Evolutionary conservation across 768 basidiomycete genomes (phyloP).

Genomic region (Psilocybe subaeruginosa): DNA sequence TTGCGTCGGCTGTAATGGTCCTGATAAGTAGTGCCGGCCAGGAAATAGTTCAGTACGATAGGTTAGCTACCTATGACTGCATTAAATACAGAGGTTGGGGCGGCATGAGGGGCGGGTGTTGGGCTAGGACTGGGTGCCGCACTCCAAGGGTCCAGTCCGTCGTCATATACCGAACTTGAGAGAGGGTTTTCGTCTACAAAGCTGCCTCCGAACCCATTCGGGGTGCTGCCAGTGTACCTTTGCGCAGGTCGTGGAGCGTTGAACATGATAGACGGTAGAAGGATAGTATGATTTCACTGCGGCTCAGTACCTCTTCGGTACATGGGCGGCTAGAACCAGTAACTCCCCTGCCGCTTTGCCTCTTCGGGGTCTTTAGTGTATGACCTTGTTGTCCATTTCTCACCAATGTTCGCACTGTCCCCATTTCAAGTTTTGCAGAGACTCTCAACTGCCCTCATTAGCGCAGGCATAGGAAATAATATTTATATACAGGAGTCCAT

Average conservation of each 20-base stretch:
- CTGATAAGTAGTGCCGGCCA: background rate
- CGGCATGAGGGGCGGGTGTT: slow-evolving; percentile 55
- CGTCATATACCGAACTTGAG: slow-evolving; percentile 74
- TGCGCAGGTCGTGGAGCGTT: slow-evolving; percentile 80
- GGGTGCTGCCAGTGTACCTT: slow-evolving; percentile 56
- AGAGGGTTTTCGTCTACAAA: slow-evolving; percentile 81
- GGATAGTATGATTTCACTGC: background rate
- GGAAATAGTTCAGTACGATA: background rate
- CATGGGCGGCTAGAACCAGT: slow-evolving; percentile 11
- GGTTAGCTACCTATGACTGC: slow-evolving; percentile 65
- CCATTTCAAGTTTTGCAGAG: background rate
- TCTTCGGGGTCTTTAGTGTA: slow-evolving; percentile 12
- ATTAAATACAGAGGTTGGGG: slow-evolving; percentile 57
- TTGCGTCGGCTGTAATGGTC: slow-evolving; percentile 64
- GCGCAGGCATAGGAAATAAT: slow-evolving; percentile 15
- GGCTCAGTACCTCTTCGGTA: slow-evolving; percentile 10
- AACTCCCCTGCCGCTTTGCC: background rate
- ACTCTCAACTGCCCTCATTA: slow-evolving; percentile 14
- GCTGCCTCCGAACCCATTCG: slow-evolving; percentile 67
- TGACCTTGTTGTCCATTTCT: slow-evolving; percentile 15
- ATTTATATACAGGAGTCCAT: slow-evolving; percentile 23
- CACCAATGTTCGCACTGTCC: slow-evolving; percentile 1
- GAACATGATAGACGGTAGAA: slow-evolving; percentile 58
- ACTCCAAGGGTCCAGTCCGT: slow-evolving; percentile 83
- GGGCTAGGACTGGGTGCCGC: slow-evolving; percentile 72